Evolutionary conservation across 1,284 basidiomycete genomes (phyloP).

Genomic region (Heterobasidion occidentale): DNA sequence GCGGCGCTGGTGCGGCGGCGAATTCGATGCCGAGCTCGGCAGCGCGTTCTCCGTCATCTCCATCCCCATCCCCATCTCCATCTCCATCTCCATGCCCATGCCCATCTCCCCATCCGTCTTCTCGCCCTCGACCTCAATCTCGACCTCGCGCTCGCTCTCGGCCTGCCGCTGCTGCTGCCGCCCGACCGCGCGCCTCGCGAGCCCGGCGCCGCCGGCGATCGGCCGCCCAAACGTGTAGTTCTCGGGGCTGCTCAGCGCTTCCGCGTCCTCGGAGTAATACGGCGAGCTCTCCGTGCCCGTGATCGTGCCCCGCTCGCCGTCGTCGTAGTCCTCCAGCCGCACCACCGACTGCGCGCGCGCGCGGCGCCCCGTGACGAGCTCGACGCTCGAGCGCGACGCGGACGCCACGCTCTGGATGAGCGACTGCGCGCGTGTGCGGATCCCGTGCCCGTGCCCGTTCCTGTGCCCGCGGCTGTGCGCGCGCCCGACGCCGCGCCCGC

Average conservation of each 20-base stretch:
- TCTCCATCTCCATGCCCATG: background rate
- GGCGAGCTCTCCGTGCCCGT: conserved; percentile 15
- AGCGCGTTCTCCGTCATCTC: background rate
- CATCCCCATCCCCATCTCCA: background rate
- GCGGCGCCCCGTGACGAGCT: conserved; percentile 40
- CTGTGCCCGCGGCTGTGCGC: conserved; percentile 15
- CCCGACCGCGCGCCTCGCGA: conserved; percentile 15
- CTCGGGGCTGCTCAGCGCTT: conserved; percentile 38
- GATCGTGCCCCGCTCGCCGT: background rate
- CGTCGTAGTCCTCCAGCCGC: conserved; percentile 30
- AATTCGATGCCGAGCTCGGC: conserved; percentile 3
- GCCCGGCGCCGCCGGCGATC: conserved; percentile 19
- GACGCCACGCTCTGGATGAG: conserved; percentile 55
- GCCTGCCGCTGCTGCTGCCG: conserved; percentile 2
- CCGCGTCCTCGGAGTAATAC: conserved; percentile 35
- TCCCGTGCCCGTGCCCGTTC: background rate
- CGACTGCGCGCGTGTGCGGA: conserved; percentile 50
- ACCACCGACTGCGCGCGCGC: conserved; percentile 48
- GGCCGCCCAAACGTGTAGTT: conserved; percentile 66
- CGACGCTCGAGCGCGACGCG: conserved; percentile 53
- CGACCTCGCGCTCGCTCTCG: conserved; percentile 12
- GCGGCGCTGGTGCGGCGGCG: conserved; percentile 10
- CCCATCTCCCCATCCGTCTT: background rate
- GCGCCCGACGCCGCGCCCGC: conserved; percentile 15
- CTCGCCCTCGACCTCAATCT: conserved; percentile 7